Conservation (phyloP, 352 stramenopile species). For the Phytophthora lateralis region DNA sequence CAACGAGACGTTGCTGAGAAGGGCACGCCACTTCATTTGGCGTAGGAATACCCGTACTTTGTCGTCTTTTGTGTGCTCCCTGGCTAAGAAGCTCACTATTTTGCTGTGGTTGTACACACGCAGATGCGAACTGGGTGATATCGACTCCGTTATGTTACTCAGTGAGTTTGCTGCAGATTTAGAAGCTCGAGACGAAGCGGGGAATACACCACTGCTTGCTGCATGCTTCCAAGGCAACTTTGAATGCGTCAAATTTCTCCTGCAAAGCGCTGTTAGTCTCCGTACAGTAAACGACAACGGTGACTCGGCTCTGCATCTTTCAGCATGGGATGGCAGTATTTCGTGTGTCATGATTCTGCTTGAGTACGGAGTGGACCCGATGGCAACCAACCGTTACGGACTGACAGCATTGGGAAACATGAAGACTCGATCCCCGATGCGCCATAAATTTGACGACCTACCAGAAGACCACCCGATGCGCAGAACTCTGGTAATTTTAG, state of each 20-base stretch:
- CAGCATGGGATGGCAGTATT: slow-evolving; percentile 67
- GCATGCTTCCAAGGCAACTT: slow-evolving; percentile 75
- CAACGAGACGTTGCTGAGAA: slow-evolving; percentile 62
- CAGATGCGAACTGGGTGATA: slow-evolving; percentile 66
- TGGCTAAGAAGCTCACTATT: slow-evolving; percentile 15
- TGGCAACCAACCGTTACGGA: slow-evolving; percentile 51
- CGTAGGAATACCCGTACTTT: slow-evolving; percentile 36
- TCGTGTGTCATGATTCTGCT: slow-evolving; percentile 68
- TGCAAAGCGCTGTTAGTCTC: slow-evolving; percentile 73
- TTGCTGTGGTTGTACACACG: slow-evolving; percentile 21
- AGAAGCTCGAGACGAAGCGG: slow-evolving; percentile 66
- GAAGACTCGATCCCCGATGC: slow-evolving; percentile 61
- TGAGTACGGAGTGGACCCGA: slow-evolving; percentile 63
- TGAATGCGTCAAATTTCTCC: slow-evolving; percentile 68
- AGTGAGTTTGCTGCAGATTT: slow-evolving; percentile 71
- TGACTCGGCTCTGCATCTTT: slow-evolving; percentile 68
- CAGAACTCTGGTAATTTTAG: slow-evolving; percentile 48
- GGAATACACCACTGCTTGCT: slow-evolving; percentile 68
- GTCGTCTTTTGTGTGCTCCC: slow-evolving; percentile 15
- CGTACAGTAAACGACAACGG: slow-evolving; percentile 43
- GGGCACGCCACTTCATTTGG: slow-evolving; percentile 72
- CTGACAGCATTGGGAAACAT: slow-evolving; percentile 63
- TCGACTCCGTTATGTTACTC: slow-evolving; percentile 69
- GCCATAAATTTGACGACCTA: slow-evolving; percentile 74
- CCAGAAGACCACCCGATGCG: slow-evolving; percentile 54